Percentiles rank a stretch among this genome's conserved stretches.
These are phyloP conservation scores for Heliamphora pulchella DNA, from an alignment of 179 eudicot species.

Conservation along the genomic window DNA sequence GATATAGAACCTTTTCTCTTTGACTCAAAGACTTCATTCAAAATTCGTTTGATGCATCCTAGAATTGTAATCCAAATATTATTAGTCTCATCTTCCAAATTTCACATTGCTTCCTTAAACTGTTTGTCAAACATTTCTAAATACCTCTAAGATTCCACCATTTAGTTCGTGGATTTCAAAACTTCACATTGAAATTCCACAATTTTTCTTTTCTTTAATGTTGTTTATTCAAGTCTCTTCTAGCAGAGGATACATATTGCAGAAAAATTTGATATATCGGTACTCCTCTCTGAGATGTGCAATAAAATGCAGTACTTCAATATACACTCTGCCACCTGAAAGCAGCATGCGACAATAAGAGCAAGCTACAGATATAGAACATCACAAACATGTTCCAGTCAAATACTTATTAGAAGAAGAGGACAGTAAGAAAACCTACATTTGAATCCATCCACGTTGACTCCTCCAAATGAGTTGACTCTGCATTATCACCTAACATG, in stretches of 20 bases:
- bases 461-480: conserved; percentile 34
- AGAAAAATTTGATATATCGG: conserved; percentile 47
- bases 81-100: too few relatives aligned
- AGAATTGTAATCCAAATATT: too few relatives aligned
- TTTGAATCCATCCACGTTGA: conserved; percentile 40
- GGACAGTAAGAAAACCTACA: conserved; percentile 25
- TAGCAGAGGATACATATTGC: conserved; percentile 48
- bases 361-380: background rate
- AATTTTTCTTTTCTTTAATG: too few relatives aligned
- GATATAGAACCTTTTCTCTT: too few relatives aligned
- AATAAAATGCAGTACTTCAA: conserved; percentile 51
- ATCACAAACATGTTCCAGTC: background rate
- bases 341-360: conserved; percentile 17
- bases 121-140: too few relatives aligned
- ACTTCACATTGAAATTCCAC: too few relatives aligned
- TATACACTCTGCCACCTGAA: conserved; percentile 45
- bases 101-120: too few relatives aligned
- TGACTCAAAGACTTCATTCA: too few relatives aligned
- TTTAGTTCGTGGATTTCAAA: too few relatives aligned
- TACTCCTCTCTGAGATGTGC: conserved; percentile 48
- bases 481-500: conserved; percentile 36
- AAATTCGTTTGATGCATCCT: too few relatives aligned
- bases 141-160: too few relatives aligned
- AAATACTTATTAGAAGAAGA: background rate
- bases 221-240: background rate